phyloP scores from a whole-genome alignment of 1,139 yeast species.

The Casaregolazyma lundiana region DNA sequence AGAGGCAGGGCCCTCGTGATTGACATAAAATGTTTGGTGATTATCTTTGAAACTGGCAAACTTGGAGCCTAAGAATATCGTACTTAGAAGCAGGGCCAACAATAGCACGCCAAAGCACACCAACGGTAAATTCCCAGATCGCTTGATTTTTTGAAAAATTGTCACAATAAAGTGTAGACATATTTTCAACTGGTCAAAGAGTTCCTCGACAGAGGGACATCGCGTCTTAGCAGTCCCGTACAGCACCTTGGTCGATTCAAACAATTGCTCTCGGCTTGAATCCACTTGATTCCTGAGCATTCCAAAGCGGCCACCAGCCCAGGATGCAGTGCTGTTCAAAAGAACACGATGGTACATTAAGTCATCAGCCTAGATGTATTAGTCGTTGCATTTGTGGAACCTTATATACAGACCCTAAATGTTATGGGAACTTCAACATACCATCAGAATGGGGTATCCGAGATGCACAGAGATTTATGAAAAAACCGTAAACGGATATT shows the following conservation, averaged over 20 bases:
- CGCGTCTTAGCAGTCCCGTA: background rate
- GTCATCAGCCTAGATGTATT: background rate
- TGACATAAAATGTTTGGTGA: background rate
- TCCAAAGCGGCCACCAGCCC: background rate
- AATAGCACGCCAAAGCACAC: background rate
- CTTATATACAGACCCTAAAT: background rate
- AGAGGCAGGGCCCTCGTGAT: background rate
- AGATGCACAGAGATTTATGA: background rate
- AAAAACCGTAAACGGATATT: conserved; percentile 2
- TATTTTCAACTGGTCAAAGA: background rate
- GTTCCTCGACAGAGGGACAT: background rate
- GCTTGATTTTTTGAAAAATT: background rate
- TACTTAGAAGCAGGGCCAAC: background rate
- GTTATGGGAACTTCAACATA: background rate
- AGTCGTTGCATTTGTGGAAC: background rate
- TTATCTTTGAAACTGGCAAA: background rate
- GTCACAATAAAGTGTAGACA: background rate
- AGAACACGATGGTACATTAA: background rate
- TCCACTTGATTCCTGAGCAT: background rate
- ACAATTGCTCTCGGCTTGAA: background rate
- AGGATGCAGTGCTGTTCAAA: background rate
- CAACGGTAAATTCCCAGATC: background rate
- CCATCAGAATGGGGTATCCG: background rate
- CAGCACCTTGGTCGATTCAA: background rate
- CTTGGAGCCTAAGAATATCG: background rate